Evolutionary conservation across 768 basidiomycete species (phyloP), one percentile per base, ranked within the genome.

Genomic region (Tylopilus sp.): DNA sequence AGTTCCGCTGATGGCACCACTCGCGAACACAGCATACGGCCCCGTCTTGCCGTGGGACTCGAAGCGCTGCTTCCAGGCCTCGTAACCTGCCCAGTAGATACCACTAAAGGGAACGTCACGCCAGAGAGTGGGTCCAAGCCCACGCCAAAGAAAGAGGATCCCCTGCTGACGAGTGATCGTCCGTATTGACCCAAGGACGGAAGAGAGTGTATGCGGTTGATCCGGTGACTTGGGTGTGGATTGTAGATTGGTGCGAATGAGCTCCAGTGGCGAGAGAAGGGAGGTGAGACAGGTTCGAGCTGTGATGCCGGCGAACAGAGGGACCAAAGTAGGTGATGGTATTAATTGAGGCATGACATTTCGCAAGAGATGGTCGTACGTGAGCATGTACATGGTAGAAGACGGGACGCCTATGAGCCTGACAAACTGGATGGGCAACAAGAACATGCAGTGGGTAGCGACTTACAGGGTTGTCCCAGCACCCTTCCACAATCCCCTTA

Each of bases 101-200:
- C 95, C 97, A 36, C 91, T 93, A 68, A 99, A 99, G 0, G 97
- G 96, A 7, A 98, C 95, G 62, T 99, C 97, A 45, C 97, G 82
- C 94, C 94, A 98, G 10, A 99, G 76, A 6, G 93, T 96, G 3
- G 95, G 83, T 1, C 89, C 89, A 9, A 99, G 77, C 1, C 97
- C 97, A 48, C 92, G 79, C 92, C 93, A 99, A 25, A 98, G 78
- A 45, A 81, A 86, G 11, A 74, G 69, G 7, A 85, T 60, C 7
- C 95, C 96, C 40, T 87, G 76, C 30, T 73, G 65, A 24, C 76
- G 78, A 12, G 89, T 85, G 12, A 90, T 71, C 0, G 60, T 66
- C 0, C 79, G 78, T 53, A 95, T 75, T 4, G 86, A 82, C 34
- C 72, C 51, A 21, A 94, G 76, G 12, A 90, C 87, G 38, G 88